Evolutionary conservation across 164 flowering plant species (phyloP), one percentile per base, ranked within the genome.

Genomic region (Tetrastigma voinierianum): DNA sequence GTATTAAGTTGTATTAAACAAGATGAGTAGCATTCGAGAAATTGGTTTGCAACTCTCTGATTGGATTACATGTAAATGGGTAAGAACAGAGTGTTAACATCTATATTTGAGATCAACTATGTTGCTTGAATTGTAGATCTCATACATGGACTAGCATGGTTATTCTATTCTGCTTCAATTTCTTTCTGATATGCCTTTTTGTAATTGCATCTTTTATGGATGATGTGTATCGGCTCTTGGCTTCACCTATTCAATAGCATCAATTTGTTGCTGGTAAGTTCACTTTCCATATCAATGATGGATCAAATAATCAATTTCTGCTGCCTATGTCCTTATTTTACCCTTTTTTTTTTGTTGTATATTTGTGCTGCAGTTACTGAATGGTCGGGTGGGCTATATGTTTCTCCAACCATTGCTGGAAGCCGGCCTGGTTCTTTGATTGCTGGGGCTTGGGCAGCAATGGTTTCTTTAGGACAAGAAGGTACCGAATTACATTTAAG

Each of bases 401-500:
- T 91, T 20, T 94, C 98, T 67, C 98, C 97, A 66, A 89, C 96
- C 63, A 83, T 94, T 11, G 98, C 98, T 74, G 98, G 98, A 49
- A 94, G 98, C 85, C 81, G 97, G 78, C 96, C 97, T 56, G 97
- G 98, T 25, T 81, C 92, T 51, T 76, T 94, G 78, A 87, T 89
- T 78, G 98, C 98, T 55, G 97, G 98, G 21, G 96, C 98, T 66
- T 90, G 97, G 98, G 96, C 98, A 10, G 90, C 98, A 59, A 84
- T 94, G 97, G 81, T 94, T 80, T 83, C 93, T 64, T 64, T 90
- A 57, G 98, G 98, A 23, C 72, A 74, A 60, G 91, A 95, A 90
- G 98, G 98, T 94, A 62, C 71, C 10, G 56, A 51, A 58, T 20
- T 18, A 19, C 4, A 11, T 15, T 3, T 7, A 49, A 23, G 25